Evolutionary conservation across 768 basidiomycete genomes (phyloP), one percentile per base, ranked within the genome.

Genomic region (Lactarius trivialis): DNA sequence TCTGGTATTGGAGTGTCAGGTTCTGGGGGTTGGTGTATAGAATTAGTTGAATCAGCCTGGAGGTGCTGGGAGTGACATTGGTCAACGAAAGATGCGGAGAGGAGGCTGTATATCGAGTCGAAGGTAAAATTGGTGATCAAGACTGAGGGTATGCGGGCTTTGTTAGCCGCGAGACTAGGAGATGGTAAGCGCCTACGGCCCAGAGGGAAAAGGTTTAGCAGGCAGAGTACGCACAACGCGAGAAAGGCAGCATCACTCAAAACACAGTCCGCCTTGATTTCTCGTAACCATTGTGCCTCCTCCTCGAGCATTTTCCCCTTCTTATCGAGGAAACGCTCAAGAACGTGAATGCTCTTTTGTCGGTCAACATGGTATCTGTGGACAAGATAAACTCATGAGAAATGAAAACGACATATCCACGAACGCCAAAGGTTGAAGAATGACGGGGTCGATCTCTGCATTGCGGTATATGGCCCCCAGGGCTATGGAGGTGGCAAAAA

Each of bases 121-220:
- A 91, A 92, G 0, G 88, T 86, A 70, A 92, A 92, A 74, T 92
- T 92, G 49, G 88, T 89, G 65, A 91, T 80, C 19, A 92, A 75
- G 43, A 85, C 76, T 1, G 86, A 85, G 1, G 88, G 89, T n/a
- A 91, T 76, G 0, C 80, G 78, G 0, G 83, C 80, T 39, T 75
- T 70, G 50, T 84, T 81, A 2, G 88, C 89, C 1, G 89, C 87
- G 37, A 86, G 77, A 68, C 87, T 89, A 24, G 28, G 19, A 58
- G n/a, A n/a, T 2, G 28, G 30, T 43, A 30, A 56, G 24, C 48
- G 30, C 19, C n/a, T 14, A 8, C 36, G 4, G 34, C 45, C 34
- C 19, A 5, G 17, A 49, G 36, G 19, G 6, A 8, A 32, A 14
- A 14, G n/a, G 24, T 36, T 11, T 48, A n/a, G 37, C 30, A 28